These are phyloP conservation scores for Lentinula novae-zelandiae DNA, from an alignment of 1,284 basidiomycete genomes.

Conservation along the genomic window DNA sequence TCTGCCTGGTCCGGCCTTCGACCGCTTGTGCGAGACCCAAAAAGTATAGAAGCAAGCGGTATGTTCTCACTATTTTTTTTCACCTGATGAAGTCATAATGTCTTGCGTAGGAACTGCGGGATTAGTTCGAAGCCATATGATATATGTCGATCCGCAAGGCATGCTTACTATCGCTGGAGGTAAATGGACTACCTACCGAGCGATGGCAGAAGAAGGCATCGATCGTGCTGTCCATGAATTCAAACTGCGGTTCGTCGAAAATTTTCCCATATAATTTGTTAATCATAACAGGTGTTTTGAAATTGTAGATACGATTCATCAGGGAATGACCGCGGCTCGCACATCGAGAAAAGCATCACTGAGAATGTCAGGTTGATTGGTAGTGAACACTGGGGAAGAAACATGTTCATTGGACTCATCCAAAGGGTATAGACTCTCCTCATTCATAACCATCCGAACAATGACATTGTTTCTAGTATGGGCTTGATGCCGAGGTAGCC, in stretches of 20 bases:
- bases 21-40: conserved; percentile 87
- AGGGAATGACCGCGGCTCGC: conserved; percentile 1
- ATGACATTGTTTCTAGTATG: conserved; percentile 50
- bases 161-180: conserved; percentile 95
- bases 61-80: not conserved
- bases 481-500: conserved; percentile 89
- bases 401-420: conserved; percentile 96
- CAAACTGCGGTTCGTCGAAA: conserved; percentile 33
- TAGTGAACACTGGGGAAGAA: conserved; percentile 92
- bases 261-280: not conserved
- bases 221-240: conserved; percentile 86
- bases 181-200: conserved; percentile 98
- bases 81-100: not conserved
- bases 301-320: not conserved
- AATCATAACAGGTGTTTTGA: no score
- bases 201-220: conserved; percentile 96
- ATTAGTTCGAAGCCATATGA: conserved; percentile 93
- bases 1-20: conserved; percentile 93
- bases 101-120: conserved; percentile 69
- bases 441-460: conserved; percentile 2
- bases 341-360: conserved; percentile 59
- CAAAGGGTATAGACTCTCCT: conserved; percentile 56
- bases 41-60: not conserved
- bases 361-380: conserved; percentile 83
- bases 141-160: conserved; percentile 79